phyloP scores from a whole-genome alignment of 345 rosid species.

The Arabis hirsuta region DNA sequence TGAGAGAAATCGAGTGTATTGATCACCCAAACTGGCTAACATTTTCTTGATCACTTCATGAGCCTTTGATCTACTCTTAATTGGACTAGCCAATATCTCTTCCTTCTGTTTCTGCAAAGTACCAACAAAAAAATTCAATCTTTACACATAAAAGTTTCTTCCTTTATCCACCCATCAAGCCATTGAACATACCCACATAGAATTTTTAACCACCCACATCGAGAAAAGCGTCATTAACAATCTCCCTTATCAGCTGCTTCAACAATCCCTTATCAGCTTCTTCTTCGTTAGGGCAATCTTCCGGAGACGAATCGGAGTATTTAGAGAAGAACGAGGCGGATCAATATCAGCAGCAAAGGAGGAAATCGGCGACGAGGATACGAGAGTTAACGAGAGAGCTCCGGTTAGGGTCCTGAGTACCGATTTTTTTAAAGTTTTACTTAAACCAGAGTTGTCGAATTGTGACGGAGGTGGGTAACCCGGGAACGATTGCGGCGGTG shows the following conservation, averaged over 20 bases:
- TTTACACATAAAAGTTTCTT: conserved; percentile 17
- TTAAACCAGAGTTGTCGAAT: neutral
- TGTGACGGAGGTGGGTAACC: neutral
- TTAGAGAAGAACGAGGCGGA: conserved; percentile 34
- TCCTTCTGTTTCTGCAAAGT: conserved; percentile 66
- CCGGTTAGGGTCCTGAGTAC: conserved; percentile 53
- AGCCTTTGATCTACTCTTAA: conserved; percentile 79
- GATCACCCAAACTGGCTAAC: conserved; percentile 86
- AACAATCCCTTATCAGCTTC: conserved; percentile 65
- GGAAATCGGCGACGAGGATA: conserved; percentile 58
- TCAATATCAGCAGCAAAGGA: conserved; percentile 47
- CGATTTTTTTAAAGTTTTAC: conserved; percentile 47
- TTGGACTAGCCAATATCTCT: conserved; percentile 56
- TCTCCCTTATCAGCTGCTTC: conserved; percentile 98
- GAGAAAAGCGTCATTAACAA: conserved; percentile 75
- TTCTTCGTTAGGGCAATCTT: conserved; percentile 60
- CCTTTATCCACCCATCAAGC: conserved; percentile 27
- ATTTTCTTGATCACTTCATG: conserved; percentile 77
- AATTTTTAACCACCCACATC: conserved; percentile 50
- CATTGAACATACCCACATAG: conserved; percentile 11
- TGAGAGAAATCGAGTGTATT: conserved; percentile 85
- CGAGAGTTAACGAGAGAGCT: conserved; percentile 63
- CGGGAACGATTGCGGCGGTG: conserved; percentile 27
- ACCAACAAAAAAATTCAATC: conserved; percentile 4
- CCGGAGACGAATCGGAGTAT: conserved; percentile 43